Percentiles rank a stretch among this genome's conserved stretches.
Conservation (phyloP, 1,284 basidiomycete species). For the Leccinum solheimii region DNA sequence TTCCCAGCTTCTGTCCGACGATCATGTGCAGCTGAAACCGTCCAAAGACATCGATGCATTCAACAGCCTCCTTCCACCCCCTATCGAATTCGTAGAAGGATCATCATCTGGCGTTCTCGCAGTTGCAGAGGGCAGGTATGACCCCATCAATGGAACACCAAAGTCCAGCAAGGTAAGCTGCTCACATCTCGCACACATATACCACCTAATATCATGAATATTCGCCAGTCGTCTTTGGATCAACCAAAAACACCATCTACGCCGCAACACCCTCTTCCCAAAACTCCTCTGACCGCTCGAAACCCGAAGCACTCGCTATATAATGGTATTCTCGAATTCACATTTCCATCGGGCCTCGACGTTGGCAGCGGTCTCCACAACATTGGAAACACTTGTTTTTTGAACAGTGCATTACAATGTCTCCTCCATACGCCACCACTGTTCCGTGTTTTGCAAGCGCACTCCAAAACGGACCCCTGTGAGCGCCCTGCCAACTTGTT, state of each 20-base stretch:
- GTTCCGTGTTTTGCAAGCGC: conserved; percentile 64
- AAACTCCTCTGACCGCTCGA: conserved; percentile 22
- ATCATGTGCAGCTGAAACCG: conserved; percentile 57
- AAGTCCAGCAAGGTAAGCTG: conserved; percentile 38
- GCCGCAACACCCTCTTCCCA: conserved; percentile 22
- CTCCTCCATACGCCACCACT: conserved; percentile 93
- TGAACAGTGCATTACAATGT: conserved; percentile 95
- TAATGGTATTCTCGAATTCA: conserved; percentile 52
- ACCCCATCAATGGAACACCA: conserved; percentile 69
- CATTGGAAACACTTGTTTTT: conserved; percentile 95
- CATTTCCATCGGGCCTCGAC: conserved; percentile 48
- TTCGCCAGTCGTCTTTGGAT: conserved; percentile 20
- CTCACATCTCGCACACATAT: neutral
- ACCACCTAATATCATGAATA: conserved; percentile 3
- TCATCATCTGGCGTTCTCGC: conserved; percentile 72
- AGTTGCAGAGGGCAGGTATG: conserved; percentile 70
- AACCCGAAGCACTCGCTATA: conserved; percentile 43
- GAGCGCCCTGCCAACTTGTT: conserved; percentile 27
- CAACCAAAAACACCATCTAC: conserved; percentile 23
- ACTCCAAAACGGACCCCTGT: conserved; percentile 54
- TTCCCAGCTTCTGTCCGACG: conserved; percentile 47
- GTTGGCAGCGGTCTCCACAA: conserved; percentile 79
- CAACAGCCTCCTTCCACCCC: conserved; percentile 70
- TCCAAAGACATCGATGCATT: conserved; percentile 71
- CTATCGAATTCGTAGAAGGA: conserved; percentile 78